A percentile compares a stretch with the other conserved stretches of the same genome.
phyloP scores from a whole-genome alignment of 805 yeast species.

The Pichia cephalocereana region DNA sequence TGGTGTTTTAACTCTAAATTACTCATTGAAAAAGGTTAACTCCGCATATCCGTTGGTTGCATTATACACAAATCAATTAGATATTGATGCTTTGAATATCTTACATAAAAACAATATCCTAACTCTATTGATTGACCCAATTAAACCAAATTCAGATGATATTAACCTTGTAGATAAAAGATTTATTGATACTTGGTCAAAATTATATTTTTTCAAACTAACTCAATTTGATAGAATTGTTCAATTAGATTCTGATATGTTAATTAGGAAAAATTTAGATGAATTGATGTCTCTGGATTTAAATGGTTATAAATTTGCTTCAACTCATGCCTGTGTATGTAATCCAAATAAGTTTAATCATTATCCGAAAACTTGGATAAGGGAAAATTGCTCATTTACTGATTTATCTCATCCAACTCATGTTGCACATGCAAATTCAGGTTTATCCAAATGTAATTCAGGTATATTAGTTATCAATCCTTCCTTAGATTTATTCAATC shows the following conservation, averaged over 20 bases:
- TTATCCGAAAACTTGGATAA: slow-evolving; percentile 46
- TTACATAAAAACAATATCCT: slow-evolving; percentile 33
- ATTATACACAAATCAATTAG: slow-evolving; percentile 40
- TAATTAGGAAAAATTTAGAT: slow-evolving; percentile 48
- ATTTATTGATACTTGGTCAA: slow-evolving; percentile 55
- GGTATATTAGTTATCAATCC: slow-evolving; percentile 48
- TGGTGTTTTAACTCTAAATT: slow-evolving; percentile 43
- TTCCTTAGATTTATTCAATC: slow-evolving; percentile 25
- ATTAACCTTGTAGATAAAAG: slow-evolving; percentile 39
- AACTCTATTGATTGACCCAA: slow-evolving; percentile 31
- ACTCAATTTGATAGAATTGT: slow-evolving; percentile 43
- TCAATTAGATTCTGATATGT: slow-evolving; percentile 53
- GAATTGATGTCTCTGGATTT: slow-evolving; percentile 43
- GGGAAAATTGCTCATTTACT: slow-evolving; percentile 43
- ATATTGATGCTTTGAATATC: slow-evolving; percentile 30
- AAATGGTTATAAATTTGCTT: slow-evolving; percentile 37
- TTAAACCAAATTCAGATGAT: slow-evolving; percentile 30
- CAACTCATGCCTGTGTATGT: slow-evolving; percentile 54
- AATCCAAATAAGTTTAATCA: slow-evolving; percentile 44
- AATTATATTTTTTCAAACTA: slow-evolving; percentile 45
- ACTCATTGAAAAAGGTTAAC: slow-evolving; percentile 33
- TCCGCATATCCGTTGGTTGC: slow-evolving; percentile 45
- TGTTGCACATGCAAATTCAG: slow-evolving; percentile 15
- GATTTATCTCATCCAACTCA: not conserved
- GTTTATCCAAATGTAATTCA: slow-evolving; percentile 48